Conservation (phyloP, 495 filamentous ascomycete genomes). For the Talaromyces stipitatus region DNA sequence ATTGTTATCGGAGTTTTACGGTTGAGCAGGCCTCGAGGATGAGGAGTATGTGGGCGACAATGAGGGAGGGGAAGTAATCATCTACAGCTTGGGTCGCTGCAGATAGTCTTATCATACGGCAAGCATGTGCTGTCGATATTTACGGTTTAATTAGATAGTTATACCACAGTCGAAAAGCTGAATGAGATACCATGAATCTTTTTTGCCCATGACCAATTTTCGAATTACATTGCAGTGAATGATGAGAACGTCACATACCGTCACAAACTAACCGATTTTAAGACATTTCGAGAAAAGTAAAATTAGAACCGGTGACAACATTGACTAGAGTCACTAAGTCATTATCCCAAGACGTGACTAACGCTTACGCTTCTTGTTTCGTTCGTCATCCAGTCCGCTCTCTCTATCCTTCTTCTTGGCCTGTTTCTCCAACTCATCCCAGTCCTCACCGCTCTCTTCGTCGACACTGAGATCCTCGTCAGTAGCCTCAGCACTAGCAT, state of each 20-base stretch:
- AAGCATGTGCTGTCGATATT: neutral
- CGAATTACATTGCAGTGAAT: neutral
- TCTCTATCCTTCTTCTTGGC: conserved; percentile 83
- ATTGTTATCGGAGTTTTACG: conserved; percentile 43
- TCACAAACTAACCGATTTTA: neutral
- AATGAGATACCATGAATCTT: neutral
- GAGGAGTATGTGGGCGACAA: conserved; percentile 37
- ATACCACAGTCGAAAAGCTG: neutral
- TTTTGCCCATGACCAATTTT: neutral
- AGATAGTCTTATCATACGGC: neutral
- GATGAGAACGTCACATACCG: neutral
- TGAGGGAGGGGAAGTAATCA: conserved; percentile 31
- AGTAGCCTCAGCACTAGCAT: conserved; percentile 71
- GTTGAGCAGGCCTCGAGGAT: conserved; percentile 35
- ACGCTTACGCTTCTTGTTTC: conserved; percentile 50
- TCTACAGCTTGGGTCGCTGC: neutral
- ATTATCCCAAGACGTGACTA: conserved; percentile 10
- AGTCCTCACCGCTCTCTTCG: conserved; percentile 80
- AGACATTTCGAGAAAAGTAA: neutral
- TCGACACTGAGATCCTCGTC: conserved; percentile 67
- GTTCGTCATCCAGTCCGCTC: conserved; percentile 61
- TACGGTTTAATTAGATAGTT: neutral
- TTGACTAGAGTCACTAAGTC: neutral
- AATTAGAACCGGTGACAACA: neutral
- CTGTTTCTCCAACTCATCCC: conserved; percentile 88